A percentile compares a stretch with the other conserved stretches of the same genome.
Conservation (phyloP, 176 grass and related monocot genomes). For the Tuctoria greenei region DNA sequence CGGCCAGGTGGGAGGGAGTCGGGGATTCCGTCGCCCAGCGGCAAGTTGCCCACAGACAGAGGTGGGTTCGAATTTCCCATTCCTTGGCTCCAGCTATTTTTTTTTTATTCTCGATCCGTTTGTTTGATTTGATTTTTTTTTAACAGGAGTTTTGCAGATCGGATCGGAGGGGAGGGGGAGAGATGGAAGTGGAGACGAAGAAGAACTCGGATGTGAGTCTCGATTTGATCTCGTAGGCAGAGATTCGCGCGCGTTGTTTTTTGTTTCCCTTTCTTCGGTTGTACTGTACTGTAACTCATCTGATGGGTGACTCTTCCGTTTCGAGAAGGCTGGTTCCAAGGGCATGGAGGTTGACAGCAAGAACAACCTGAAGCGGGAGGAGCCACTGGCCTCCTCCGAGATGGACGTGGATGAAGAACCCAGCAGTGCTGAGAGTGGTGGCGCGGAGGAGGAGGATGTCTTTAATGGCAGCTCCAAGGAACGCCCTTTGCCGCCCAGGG, state of each 20-base stretch:
- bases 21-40: too few relatives aligned
- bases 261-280: neutral
- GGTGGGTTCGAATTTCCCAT: conserved; percentile 44
- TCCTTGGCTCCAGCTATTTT: conserved; percentile 8
- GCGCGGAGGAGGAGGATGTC: conserved; percentile 40
- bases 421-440: conserved; percentile 21
- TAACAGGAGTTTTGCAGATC: neutral
- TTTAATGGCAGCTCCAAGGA: conserved; percentile 57
- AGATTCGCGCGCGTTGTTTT: neutral
- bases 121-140: conserved; percentile 12
- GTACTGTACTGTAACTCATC: neutral
- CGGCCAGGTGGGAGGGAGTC: neutral
- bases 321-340: conserved; percentile 45
- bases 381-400: conserved; percentile 37
- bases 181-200: conserved; percentile 39
- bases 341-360: conserved; percentile 48
- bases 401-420: conserved; percentile 70
- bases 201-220: conserved; percentile 40
- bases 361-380: conserved; percentile 33
- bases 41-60: neutral
- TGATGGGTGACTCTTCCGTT: conserved; percentile 18
- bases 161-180: conserved; percentile 14
- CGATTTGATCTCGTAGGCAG: neutral
- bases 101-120: conserved; percentile 16
- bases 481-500: conserved; percentile 42